Base-by-base conservation (phyloP, 2,329 filamentous ascomycete species). In the Orbilia oligospora region DNA sequence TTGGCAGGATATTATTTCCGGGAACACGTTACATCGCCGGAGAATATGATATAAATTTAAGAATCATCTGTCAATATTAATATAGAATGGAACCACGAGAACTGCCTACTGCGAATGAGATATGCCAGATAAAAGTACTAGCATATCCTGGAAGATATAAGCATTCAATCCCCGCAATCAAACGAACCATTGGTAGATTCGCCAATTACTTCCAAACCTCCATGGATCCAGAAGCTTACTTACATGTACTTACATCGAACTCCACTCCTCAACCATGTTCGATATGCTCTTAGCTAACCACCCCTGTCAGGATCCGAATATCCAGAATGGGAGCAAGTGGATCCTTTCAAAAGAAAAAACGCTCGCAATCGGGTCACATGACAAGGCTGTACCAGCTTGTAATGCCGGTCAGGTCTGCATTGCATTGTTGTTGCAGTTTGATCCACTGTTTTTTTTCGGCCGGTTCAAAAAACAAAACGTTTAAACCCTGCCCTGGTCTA, bases 251-350 rank as follows among this genome's bases (percentile, higher is more conserved):
- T 20, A 46, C 41, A 18, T 46, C 41, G 2, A 46, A 30, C 49
- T 53, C 46, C 46, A 49, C 46, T 22, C 46, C 18, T 14, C 2
- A 49, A 24, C 49, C 49, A 53, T 56, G 27, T 20, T 56, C 53
- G 27, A 56, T 56, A 18, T 56, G 46, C 48, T 16, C 10, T 22
- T 36, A 44, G n/a, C n/a, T 41, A 22, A 41, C 22, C 27, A 30
- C 33, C 16, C 55, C 53, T n/a, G 53, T n/a, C 53, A 58, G 53
- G 53, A 58, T 58, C 53, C 53, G 18, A 10, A 61, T 20, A 58
- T 61, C 56, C 56, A 41, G 41, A 61, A 61, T 44, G 20, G 20
- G 56, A 61, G 56, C 56, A 61, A 61, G 36, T 44, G 56, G 56
- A 61, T 61, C 56, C 56, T 61, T 41, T 27, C 24, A 18, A 33